These are phyloP conservation scores for Hymenoscyphus salicellus DNA, from an alignment of 2,329 filamentous ascomycete species.

Conservation along the genomic window DNA sequence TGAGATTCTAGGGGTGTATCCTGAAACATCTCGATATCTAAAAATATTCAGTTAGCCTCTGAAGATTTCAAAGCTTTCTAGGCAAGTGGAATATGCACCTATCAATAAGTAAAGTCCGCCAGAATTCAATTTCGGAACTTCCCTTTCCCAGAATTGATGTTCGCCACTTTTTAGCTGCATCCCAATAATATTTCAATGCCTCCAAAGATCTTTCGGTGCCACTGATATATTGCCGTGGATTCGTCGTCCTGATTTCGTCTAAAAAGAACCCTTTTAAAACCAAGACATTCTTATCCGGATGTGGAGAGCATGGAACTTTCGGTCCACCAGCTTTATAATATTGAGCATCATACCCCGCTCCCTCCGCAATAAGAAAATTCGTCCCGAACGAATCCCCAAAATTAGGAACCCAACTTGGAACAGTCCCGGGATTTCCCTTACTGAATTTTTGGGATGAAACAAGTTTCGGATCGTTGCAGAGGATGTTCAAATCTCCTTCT, in stretches of 20 bases:
- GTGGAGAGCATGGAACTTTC: background rate
- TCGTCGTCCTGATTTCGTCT: background rate
- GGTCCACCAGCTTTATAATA: background rate
- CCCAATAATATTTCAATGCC: background rate
- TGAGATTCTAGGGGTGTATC: background rate
- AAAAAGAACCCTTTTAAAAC: background rate
- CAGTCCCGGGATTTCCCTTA: background rate
- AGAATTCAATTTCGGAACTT: background rate
- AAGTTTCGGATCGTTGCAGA: background rate
- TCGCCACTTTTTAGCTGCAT: background rate
- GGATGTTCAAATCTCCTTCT: background rate
- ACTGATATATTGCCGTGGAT: background rate
- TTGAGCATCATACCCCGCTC: background rate
- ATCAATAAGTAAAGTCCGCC: background rate
- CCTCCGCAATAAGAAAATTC: background rate
- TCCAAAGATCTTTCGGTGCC: background rate
- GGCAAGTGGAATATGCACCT: background rate
- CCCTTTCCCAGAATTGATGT: background rate
- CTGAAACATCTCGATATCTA: background rate
- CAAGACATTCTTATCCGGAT: background rate
- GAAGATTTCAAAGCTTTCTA: background rate
- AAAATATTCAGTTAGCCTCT: background rate
- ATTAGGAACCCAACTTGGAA: background rate
- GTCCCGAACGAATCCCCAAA: background rate
- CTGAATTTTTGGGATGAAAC: background rate